Conservation (phyloP, 179 eudicot genomes). For the Silene noctiflora region DNA sequence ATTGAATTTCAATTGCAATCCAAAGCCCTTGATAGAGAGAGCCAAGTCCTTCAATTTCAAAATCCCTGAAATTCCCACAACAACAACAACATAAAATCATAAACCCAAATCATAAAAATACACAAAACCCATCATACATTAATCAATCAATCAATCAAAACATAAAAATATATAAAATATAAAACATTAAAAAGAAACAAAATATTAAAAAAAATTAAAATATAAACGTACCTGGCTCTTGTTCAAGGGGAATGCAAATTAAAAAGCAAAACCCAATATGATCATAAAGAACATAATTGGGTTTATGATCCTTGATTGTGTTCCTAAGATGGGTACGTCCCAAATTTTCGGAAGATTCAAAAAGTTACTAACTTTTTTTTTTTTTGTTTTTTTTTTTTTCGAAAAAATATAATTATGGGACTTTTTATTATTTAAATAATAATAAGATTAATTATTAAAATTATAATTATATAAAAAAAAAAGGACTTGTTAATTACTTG, state of each 20-base stretch:
- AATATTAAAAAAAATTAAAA: background rate
- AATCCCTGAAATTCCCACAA: slow-evolving; percentile 25
- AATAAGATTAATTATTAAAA: background rate
- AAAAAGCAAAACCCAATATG: slow-evolving; percentile 10
- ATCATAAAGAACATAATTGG: slow-evolving; percentile 22
- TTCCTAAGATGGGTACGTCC: slow-evolving; percentile 9
- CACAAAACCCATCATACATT: background rate
- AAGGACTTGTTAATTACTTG: background rate
- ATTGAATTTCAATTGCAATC: slow-evolving; percentile 8
- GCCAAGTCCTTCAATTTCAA: slow-evolving; percentile 12
- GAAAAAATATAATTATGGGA: background rate
- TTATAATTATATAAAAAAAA: background rate
- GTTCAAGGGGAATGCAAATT: slow-evolving; percentile 22
- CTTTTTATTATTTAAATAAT: background rate
- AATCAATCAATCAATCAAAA: background rate
- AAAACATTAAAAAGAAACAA: background rate
- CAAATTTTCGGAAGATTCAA: slow-evolving; percentile 16
- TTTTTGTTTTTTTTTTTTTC: background rate
- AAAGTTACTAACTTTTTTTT: slow-evolving; percentile 11
- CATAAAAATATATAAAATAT: background rate
- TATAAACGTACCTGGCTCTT: slow-evolving; percentile 19
- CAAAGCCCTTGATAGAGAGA: slow-evolving; percentile 14
- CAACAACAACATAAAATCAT: background rate
- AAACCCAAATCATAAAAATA: background rate
- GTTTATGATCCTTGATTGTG: background rate